These are phyloP conservation scores for Suillus subaureus DNA, from an alignment of 768 basidiomycete species.

Conservation along the genomic window DNA sequence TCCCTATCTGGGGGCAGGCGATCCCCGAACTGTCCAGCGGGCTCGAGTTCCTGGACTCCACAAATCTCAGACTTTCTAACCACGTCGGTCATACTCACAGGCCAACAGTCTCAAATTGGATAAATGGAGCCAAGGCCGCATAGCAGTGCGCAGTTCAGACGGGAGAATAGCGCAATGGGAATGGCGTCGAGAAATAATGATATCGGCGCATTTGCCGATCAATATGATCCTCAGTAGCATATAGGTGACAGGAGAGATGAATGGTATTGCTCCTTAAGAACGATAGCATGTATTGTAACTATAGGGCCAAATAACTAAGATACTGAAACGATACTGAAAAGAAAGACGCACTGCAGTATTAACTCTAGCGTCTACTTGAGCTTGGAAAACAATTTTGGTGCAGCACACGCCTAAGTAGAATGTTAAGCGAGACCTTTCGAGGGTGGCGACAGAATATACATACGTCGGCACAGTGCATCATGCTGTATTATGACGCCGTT, in stretches of 20 bases:
- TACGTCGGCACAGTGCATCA: conserved; percentile 95
- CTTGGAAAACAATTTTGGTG: conserved; percentile 83
- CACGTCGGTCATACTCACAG: neutral
- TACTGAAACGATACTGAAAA: too few species aligned
- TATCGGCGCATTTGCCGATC: too few species aligned
- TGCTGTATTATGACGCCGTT: conserved; percentile 41
- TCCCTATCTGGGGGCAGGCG: too few species aligned
- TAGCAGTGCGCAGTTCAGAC: neutral
- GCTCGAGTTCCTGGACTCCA: too few species aligned
- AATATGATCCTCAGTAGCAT: neutral
- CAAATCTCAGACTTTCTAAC: too few species aligned
- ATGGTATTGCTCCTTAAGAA: conserved; percentile 5
- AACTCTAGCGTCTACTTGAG: conserved; percentile 39
- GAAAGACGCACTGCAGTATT: conserved; percentile 5
- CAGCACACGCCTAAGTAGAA: conserved; percentile 49
- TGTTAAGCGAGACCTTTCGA: conserved; percentile 10
- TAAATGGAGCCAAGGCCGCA: neutral
- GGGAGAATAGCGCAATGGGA: too few species aligned
- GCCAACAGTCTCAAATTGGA: neutral
- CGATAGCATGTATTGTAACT: conserved; percentile 1
- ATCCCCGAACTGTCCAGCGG: too few species aligned
- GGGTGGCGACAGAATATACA: conserved; percentile 29
- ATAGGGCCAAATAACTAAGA: neutral
- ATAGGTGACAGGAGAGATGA: neutral
- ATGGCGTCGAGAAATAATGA: neutral